Base-by-base conservation (phyloP, 495 filamentous ascomycete species). In the Penicillium pulvis region DNA sequence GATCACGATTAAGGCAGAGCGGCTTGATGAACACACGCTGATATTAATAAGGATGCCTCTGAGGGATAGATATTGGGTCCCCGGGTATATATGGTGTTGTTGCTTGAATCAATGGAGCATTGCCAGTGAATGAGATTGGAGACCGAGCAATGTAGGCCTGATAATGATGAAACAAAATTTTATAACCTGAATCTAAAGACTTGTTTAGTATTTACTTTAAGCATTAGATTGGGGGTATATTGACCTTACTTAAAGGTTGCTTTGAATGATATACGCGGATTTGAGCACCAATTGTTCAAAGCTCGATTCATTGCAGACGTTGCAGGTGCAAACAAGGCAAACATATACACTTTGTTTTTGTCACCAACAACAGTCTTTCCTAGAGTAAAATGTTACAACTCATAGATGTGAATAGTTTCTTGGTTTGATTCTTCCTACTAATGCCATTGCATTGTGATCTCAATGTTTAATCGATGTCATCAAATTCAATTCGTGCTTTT, bases 271-370 rank as follows among this genome's bases (percentile, higher is more conserved):
- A 24, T 24, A 10, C 16, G 19, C 24, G 5, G 43, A 24, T 24
- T 46, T 24, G 43, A 46, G 43, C 7, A n/a, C 42, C 33, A 41
- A 17, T 17, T 17, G 5, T 23, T n/a, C 23, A 46, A 7, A 24
- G 23, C 19, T 46, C 43, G 17, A 46, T 46, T 24, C 43, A 46
- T 46, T 24, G 43, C 49, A 50, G 49, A 36, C 49, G 49, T 52
- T 42, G 35, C 20, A 6, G 36, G 6, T 53, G 51, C 51, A 53
- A 53, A 53, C 51, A 26, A 10, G 9, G 20, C 51, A 53, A 53
- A 53, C 51, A 53, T 11, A 6, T 12, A 17, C 8, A 14, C 20
- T 16, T 49, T 20, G 20, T 30, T 24, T 24, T 6, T 28, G 6
- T 50, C 47, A 8, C 14, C 14, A 17, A 44, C 41, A 17, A 17